Base-by-base conservation (phyloP, 2,329 filamentous ascomycete genomes). In the Monosporascus sp. region DNA sequence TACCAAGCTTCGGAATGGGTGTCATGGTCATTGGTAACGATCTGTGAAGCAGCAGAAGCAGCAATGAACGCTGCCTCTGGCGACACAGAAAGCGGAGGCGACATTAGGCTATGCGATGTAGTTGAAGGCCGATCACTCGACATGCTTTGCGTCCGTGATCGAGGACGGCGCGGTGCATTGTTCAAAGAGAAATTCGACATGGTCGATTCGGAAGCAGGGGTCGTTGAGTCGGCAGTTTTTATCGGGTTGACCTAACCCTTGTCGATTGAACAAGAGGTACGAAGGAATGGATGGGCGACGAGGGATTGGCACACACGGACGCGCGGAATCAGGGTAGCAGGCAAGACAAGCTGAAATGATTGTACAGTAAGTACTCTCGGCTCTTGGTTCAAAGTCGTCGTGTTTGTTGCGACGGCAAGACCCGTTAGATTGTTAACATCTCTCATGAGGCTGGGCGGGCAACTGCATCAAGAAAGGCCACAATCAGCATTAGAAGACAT, bases 11-110 rank as follows among this genome's bases (percentile, higher is more conserved):
- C 83, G 54, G 85, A 80, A 65, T 88, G 85, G 60, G 81, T 84
- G 65, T 93, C 89, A 71, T 94, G 87, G 66, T 95, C 87, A 65
- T 91, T 90, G 54, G 90, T 93, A 61, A 97, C 86, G 57, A 96
- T 93, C 68, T 97, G 90, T 18, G 90, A 91, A 49, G 93, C 94
- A 54, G 93, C 90, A 46, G 90, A 87, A 34, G 84, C 79, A 47
- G 93, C 92, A 64, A 99, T 92, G 72, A 95, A 99, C 18, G 85
- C 89, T 31, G 94, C 86, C 59, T 87, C 78, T 9, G 93, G 94
- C 46, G 85, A 85, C 53, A 93, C 80, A 48, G 76, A 75, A 36
- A 81, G 68, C 18, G 90, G 88, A 50, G 89, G 88, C 47, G 84
- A 82, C 69, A 83, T 77, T 48, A 88, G 72, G 63, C 79, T 79